Evolutionary conservation across 75 land plant genomes (phyloP), one percentile per base, ranked within the genome.

Genomic region (Pseudotsuga menziesii): DNA sequence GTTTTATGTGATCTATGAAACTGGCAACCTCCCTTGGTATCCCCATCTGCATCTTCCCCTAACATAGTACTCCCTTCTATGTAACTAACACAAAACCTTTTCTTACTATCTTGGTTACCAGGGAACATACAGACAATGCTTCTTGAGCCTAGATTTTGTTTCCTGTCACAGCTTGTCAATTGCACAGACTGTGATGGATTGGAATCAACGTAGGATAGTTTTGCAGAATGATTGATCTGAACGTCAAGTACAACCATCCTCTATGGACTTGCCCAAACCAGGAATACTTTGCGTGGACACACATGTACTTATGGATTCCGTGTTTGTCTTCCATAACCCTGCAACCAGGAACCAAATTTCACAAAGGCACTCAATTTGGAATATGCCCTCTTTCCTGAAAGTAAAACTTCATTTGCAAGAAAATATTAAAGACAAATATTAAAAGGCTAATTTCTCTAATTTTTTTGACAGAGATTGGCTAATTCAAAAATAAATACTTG

Each of bases 1-100:
- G 36, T 75, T 22, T 79, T 76, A 27, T 57, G 29, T 4, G 58
- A 74, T 32, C 75, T 62, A 16, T 76, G 73, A 58, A 76, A 76
- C 25, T 61, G 78, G 58, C 71, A 54, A 36, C 36, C 73, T 27
- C 66, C 36, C n/a, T 48, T 76, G 26, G 64, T 58, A n/a, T 61
- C 83, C 66, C 70, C 76, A 57, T 36, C 82, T 9, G 61, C 17
- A n/a, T 55, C 81, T 26, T 61, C 73, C 26, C 67, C 84, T 15
- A 39, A 77, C 80, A 78, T 78, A 17, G 16, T 61, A 74, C 27
- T 74, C 29, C 26, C 75, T 56, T 69, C 72, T 23, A 41, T 69
- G 52, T 22, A 69, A 69, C 41, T 48, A 48, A 35, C 72, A 69
- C 48, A 69, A 69, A n/a, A 16, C 19, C 8, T 23, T 69, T 69